Conservation (phyloP, 129 eudicot genomes). For the Flaveria bidentis region DNA sequence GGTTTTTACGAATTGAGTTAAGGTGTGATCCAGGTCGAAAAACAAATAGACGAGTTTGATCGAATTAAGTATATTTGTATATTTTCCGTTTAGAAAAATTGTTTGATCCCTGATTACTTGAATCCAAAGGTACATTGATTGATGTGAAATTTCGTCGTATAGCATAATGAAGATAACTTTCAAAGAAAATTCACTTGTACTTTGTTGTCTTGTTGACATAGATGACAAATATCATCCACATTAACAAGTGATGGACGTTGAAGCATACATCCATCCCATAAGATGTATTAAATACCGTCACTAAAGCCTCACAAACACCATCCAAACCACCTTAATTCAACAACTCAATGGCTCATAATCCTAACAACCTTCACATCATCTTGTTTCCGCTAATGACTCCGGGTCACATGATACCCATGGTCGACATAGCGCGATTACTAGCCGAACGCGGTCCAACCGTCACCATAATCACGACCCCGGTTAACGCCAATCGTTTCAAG, state of each 20-base stretch:
- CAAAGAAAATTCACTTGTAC: too few relatives aligned
- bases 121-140: too few relatives aligned
- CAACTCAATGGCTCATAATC: slow-evolving; percentile 22
- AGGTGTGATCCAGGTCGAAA: too few relatives aligned
- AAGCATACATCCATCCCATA: neutral
- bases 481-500: slow-evolving; percentile 34
- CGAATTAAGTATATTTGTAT: too few relatives aligned
- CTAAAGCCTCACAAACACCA: too few relatives aligned
- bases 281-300: neutral
- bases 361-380: slow-evolving; percentile 36
- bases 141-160: too few relatives aligned
- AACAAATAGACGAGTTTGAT: too few relatives aligned
- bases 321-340: too few relatives aligned
- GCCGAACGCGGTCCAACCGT: slow-evolving; percentile 32
- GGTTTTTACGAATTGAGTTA: too few relatives aligned
- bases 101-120: too few relatives aligned
- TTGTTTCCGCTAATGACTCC: slow-evolving; percentile 44
- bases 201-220: neutral
- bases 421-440: slow-evolving; percentile 47
- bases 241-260: neutral
- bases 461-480: slow-evolving; percentile 40
- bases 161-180: too few relatives aligned
- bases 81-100: too few relatives aligned
- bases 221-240: slow-evolving; percentile 12
- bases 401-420: slow-evolving; percentile 51